These are phyloP conservation scores for Quercus glauca DNA, from an alignment of 306 rosid species.

Conservation along the genomic window DNA sequence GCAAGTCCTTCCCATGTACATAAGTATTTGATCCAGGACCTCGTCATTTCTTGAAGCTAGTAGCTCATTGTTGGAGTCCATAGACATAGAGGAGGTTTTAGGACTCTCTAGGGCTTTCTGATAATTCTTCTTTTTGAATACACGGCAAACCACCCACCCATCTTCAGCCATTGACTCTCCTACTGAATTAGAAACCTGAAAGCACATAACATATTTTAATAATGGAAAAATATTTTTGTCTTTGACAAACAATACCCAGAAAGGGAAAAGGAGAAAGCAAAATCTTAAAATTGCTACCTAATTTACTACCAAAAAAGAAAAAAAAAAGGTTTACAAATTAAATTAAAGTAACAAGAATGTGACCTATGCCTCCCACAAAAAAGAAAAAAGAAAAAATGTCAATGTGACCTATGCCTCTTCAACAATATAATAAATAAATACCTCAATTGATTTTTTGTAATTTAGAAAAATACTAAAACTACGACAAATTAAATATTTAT, in stretches of 20 bases:
- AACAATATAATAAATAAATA: too few species aligned
- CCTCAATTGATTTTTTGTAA: too few species aligned
- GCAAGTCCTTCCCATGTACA: constrained; percentile 59
- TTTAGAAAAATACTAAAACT: too few species aligned
- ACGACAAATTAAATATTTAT: too few species aligned
- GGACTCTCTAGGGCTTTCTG: constrained; percentile 51
- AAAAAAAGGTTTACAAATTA: too few species aligned
- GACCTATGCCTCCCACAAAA: too few species aligned
- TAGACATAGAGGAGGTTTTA: constrained; percentile 25
- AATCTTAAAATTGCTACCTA: too few species aligned
- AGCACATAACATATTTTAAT: neutral
- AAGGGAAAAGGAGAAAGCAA: too few species aligned
- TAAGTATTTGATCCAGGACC: constrained; percentile 50
- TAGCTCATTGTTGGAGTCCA: constrained; percentile 21
- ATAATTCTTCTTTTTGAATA: constrained; percentile 59
- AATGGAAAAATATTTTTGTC: neutral
- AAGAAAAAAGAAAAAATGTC: too few species aligned
- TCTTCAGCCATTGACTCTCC: constrained; percentile 42
- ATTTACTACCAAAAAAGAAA: too few species aligned
- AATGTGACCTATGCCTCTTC: too few species aligned
- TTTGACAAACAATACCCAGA: neutral
- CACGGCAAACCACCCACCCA: constrained; percentile 61
- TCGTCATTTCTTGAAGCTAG: constrained; percentile 33
- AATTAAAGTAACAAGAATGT: too few species aligned
- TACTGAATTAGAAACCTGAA: constrained; percentile 34